phyloP scores from a whole-genome alignment of 2,329 filamentous ascomycete genomes.

The Monosporascus sp. region DNA sequence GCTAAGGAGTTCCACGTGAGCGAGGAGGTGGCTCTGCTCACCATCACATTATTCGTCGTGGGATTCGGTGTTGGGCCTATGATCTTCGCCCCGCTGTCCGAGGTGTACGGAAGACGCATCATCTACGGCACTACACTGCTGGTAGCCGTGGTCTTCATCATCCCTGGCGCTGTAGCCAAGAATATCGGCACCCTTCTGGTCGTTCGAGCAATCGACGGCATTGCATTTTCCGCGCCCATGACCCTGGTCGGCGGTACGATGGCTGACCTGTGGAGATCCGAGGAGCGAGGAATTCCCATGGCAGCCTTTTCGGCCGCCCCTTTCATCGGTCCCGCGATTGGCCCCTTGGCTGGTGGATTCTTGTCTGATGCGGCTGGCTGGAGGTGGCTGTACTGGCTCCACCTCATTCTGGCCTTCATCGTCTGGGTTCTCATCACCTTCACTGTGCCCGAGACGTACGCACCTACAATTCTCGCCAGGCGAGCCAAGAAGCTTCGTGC shows the following conservation, averaged over 20 bases:
- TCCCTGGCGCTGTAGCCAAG: slow-evolving; percentile 70
- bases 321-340: slow-evolving; percentile 75
- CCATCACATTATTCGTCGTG: slow-evolving; percentile 71
- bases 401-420: slow-evolving; percentile 66
- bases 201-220: slow-evolving; percentile 72
- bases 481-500: slow-evolving; percentile 69
- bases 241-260: slow-evolving; percentile 78
- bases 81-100: slow-evolving; percentile 72
- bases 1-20: slow-evolving; percentile 60
- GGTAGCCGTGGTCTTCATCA: slow-evolving; percentile 70
- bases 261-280: slow-evolving; percentile 77
- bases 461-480: slow-evolving; percentile 67
- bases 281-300: slow-evolving; percentile 83
- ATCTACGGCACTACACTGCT: slow-evolving; percentile 67
- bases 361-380: slow-evolving; percentile 65
- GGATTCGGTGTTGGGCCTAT: slow-evolving; percentile 80
- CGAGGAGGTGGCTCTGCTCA: slow-evolving; percentile 66
- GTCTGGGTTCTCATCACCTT: slow-evolving; percentile 75
- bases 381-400: slow-evolving; percentile 86
- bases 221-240: slow-evolving; percentile 82
- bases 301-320: slow-evolving; percentile 78
- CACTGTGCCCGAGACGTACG: slow-evolving; percentile 87
- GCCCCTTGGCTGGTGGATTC: slow-evolving; percentile 72
- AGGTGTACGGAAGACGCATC: slow-evolving; percentile 65
- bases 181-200: slow-evolving; percentile 74